Conservation (phyloP, 345 rosid species). For the thale cress (Arabidopsis thaliana) region TAIR10.1 NC_003070.9:3615501-3616000, state of each 20-base stretch:
- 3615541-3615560: not conserved
- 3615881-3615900: conserved; percentile 12
- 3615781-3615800: not conserved
- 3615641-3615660: not conserved
- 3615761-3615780: conserved; percentile 12
- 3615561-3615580: not conserved
- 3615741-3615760: not conserved
- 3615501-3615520: conserved; percentile 8
- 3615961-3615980: not conserved
- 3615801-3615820: not conserved
- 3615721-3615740: conserved; percentile 14
- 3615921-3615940: not conserved
- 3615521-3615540: not conserved
- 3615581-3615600: not conserved
- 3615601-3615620: conserved; percentile 1
- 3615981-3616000: not conserved
- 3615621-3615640: not conserved
- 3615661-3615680: conserved; percentile 19
- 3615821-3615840: not conserved
- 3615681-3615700: not conserved
- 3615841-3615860: conserved; percentile 2
- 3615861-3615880: not conserved
- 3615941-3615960: not conserved
- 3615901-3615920: not conserved
- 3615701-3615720: not conserved